Conservation (phyloP, 768 basidiomycete genomes). For the Amylocystis lapponica region DNA sequence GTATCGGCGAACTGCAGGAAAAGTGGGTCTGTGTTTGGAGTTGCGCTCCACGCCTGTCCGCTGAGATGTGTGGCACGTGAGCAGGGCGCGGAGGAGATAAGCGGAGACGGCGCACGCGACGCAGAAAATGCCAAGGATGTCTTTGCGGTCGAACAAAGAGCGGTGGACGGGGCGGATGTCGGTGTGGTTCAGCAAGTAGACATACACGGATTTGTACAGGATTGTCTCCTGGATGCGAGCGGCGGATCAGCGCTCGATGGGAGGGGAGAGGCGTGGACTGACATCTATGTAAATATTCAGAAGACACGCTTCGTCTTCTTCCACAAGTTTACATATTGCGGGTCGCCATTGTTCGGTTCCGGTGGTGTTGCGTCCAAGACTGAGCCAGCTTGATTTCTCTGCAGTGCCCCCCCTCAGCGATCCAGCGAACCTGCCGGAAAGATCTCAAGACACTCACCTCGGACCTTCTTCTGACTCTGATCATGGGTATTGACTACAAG, state of each 20-base stretch:
- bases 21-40: conserved; percentile 51
- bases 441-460: conserved; percentile 37
- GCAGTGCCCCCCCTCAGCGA: not conserved
- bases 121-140: conserved; percentile 69
- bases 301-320: conserved; percentile 62
- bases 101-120: conserved; percentile 38
- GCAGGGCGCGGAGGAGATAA: not conserved
- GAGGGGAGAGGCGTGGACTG: conserved; percentile 18
- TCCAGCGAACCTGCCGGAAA: no score
- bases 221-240: conserved; percentile 50
- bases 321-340: conserved; percentile 64
- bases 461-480: conserved; percentile 55
- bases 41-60: conserved; percentile 54
- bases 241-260: conserved; percentile 2
- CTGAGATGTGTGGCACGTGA: conserved; percentile 25
- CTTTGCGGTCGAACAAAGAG: conserved; percentile 71
- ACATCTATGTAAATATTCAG: conserved; percentile 76
- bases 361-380: conserved; percentile 44
- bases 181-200: conserved; percentile 70
- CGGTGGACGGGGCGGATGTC: conserved; percentile 74
- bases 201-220: conserved; percentile 65
- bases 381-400: conserved; percentile 76
- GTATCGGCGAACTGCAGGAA: conserved; percentile 67
- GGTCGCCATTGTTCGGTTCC: conserved; percentile 63
- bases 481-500: conserved; percentile 37